These are phyloP conservation scores for Escovopsis weberi DNA, from an alignment of 2,329 filamentous ascomycete genomes.

Conservation along the genomic window DNA sequence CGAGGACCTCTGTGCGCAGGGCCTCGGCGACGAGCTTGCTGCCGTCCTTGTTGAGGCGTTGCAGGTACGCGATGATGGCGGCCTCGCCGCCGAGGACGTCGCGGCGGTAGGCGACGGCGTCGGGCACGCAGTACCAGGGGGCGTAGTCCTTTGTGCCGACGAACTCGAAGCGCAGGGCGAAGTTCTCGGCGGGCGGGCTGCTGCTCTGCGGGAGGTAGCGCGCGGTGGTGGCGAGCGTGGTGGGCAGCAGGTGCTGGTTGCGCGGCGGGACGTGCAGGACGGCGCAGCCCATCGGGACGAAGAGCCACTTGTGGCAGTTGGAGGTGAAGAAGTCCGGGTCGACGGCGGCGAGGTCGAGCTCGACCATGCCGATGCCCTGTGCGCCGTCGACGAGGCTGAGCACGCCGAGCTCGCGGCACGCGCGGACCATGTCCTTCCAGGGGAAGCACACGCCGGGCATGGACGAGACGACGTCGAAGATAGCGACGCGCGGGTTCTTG, in stretches of 20 bases:
- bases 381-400: slow-evolving; percentile 71
- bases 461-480: slow-evolving; percentile 67
- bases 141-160: slow-evolving; percentile 61
- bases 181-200: slow-evolving; percentile 35
- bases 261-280: slow-evolving; percentile 63
- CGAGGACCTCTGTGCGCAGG: slow-evolving; percentile 57
- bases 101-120: slow-evolving; percentile 56
- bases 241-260: slow-evolving; percentile 62
- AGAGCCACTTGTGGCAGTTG: slow-evolving; percentile 89
- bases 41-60: slow-evolving; percentile 47
- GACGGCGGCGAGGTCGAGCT: slow-evolving; percentile 48
- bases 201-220: slow-evolving; percentile 44
- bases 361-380: slow-evolving; percentile 69
- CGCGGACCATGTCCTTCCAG: slow-evolving; percentile 49
- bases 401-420: slow-evolving; percentile 53
- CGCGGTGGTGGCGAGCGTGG: slow-evolving; percentile 66
- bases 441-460: slow-evolving; percentile 69
- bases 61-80: slow-evolving; percentile 48
- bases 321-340: slow-evolving; percentile 77
- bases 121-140: slow-evolving; percentile 57
- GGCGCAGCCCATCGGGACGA: slow-evolving; percentile 64
- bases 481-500: slow-evolving; percentile 48
- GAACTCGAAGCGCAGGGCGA: slow-evolving; percentile 60
- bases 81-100: slow-evolving; percentile 61
- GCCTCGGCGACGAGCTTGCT: slow-evolving; percentile 43